Evolutionary conservation across 805 yeast genomes (phyloP), one percentile per base, ranked within the genome.

Genomic region (Lachancea nothofagi): DNA sequence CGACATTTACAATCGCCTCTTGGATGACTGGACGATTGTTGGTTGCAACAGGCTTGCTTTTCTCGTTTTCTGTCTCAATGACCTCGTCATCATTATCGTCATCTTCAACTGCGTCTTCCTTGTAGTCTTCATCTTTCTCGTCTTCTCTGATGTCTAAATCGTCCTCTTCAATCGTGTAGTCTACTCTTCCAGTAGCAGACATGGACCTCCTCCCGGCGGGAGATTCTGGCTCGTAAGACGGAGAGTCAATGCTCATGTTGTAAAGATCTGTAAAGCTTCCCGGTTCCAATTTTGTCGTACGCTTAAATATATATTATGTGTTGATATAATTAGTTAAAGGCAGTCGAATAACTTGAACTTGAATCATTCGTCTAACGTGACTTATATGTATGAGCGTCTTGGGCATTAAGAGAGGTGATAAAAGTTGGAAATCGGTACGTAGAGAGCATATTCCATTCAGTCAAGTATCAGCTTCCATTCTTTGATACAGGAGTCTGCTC

Each of bases 401-500:
- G 13, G 14, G 4, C 13, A 7, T 25, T 25, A 7, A n/a, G 14
- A n/a, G 15, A 29, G 19, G 17, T 29, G 21, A 23, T 18, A 20
- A 17, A 31, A 29, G 15, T 29, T 18, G 9, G 10, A 10, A 7
- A 13, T n/a, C 14, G 14, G 12, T 20, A 9, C 4, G 34, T 12
- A 19, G 12, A 18, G 22, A 23, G 24, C 23, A 23, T 9, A 9
- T 31, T 31, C 24, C n/a, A 13, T 24, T 20, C 18, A 29, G 8
- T 38, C 18, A 19, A 54, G 46, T 3, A 45, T 47, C 10, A 64
- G 58, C 8, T 44, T 54, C 97, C 97, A 93, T 22, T 69, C 64
- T 63, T 83, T 89, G 41, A 90, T 68, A 37, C 80, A 71, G 2
- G 90, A 86, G 59, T 93, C 98, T 12, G 78, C 65, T 26, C 98